These are phyloP conservation scores for Malus hybrid DNA, from an alignment of 331 rosid genomes.

Conservation along the genomic window DNA sequence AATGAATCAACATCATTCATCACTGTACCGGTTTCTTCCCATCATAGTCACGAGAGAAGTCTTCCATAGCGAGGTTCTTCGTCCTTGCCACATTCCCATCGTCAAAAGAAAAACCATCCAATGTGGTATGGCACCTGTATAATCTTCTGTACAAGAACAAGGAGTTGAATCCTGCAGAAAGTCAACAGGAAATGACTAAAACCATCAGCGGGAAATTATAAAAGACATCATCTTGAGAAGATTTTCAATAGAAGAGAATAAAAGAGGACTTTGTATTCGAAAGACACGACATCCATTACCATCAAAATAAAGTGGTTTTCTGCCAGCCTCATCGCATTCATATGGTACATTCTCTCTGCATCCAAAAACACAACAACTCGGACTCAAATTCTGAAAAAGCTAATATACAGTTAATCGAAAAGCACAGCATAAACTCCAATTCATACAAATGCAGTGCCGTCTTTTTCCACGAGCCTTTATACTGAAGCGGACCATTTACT, in stretches of 20 bases:
- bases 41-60: conserved; percentile 52
- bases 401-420: not conserved
- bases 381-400: not conserved
- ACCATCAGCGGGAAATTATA: not conserved
- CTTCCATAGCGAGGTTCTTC: conserved; percentile 41
- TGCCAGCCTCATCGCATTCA: conserved; percentile 23
- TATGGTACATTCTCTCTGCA: conserved; percentile 55
- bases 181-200: not conserved
- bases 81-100: conserved; percentile 73
- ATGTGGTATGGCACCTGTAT: conserved; percentile 69
- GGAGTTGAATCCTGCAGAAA: conserved; percentile 75
- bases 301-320: conserved; percentile 48
- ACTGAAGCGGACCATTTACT: conserved; percentile 56
- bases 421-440: not conserved
- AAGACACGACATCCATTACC: conserved; percentile 37
- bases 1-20: conserved; percentile 14
- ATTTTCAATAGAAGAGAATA: not conserved
- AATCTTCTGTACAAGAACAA: conserved; percentile 74
- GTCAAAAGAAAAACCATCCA: conserved; percentile 61
- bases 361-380: conserved; percentile 11
- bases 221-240: not conserved
- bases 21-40: conserved; percentile 79
- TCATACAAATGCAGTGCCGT: conserved; percentile 64
- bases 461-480: conserved; percentile 88
- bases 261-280: not conserved